These are phyloP conservation scores for Cinnamomum chago DNA, from an alignment of 164 flowering plant genomes.

Conservation along the genomic window DNA sequence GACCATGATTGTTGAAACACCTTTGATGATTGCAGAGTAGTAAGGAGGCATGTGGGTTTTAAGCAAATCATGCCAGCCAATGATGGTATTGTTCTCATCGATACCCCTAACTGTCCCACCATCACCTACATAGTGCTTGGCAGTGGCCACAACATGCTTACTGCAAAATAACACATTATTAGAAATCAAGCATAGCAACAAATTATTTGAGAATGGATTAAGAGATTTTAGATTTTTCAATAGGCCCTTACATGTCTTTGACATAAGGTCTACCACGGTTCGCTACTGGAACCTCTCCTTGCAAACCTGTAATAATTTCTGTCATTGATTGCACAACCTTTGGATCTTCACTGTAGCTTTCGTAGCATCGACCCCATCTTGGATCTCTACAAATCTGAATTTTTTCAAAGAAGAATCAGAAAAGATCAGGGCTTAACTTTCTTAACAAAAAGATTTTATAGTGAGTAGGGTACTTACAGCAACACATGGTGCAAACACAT, in stretches of 20 bases:
- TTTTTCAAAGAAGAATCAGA: background rate
- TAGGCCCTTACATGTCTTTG: slow-evolving; percentile 44
- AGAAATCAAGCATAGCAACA: too few relatives aligned
- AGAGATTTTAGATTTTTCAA: background rate
- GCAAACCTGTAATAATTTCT: slow-evolving; percentile 57
- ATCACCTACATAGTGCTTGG: slow-evolving; percentile 47
- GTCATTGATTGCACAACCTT: slow-evolving; percentile 60
- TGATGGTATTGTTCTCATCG: slow-evolving; percentile 35
- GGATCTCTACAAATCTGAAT: slow-evolving; percentile 69
- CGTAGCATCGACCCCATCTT: slow-evolving; percentile 77
- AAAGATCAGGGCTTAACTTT: background rate
- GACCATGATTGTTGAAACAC: slow-evolving; percentile 37
- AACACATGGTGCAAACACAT: slow-evolving; percentile 74
- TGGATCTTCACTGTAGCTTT: slow-evolving; percentile 70
- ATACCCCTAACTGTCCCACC: slow-evolving; percentile 40
- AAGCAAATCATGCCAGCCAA: slow-evolving; percentile 18
- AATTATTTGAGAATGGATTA: too few relatives aligned
- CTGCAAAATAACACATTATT: slow-evolving; percentile 6
- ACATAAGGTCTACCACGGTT: slow-evolving; percentile 30
- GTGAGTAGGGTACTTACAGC: slow-evolving; percentile 35
- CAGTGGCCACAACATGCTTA: slow-evolving; percentile 36
- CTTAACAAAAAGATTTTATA: background rate
- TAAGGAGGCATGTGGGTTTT: slow-evolving; percentile 32
- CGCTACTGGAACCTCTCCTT: slow-evolving; percentile 51
- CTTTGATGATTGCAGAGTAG: slow-evolving; percentile 22